Conservation (phyloP, 352 stramenopile genomes). For the Globisporangium alternatum region DNA sequence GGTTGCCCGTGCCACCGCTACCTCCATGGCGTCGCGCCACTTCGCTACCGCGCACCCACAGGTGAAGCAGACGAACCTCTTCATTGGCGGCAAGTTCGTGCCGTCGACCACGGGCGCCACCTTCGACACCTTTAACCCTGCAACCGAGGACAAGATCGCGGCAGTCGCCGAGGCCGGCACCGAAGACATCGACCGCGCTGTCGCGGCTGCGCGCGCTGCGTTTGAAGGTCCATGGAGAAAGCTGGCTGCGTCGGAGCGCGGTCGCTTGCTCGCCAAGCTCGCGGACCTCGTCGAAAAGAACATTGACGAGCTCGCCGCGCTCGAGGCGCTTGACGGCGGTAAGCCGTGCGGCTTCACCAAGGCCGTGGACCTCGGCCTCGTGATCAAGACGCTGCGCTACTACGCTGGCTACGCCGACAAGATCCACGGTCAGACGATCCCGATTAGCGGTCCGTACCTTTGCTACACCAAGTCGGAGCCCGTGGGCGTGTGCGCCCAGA, state of each 20-base stretch:
- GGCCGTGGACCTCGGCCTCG: constrained; percentile 77
- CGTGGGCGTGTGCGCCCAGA: constrained; percentile 85
- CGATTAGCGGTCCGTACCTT: constrained; percentile 41
- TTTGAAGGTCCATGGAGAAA: constrained; percentile 75
- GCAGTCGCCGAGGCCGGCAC: constrained; percentile 53
- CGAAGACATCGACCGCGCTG: constrained; percentile 73
- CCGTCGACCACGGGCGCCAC: constrained; percentile 55
- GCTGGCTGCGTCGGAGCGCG: constrained; percentile 37
- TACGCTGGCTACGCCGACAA: constrained; percentile 91
- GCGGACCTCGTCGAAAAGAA: constrained; percentile 54
- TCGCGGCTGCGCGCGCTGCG: constrained; percentile 57
- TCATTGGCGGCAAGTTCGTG: constrained; percentile 88
- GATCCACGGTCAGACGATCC: constrained; percentile 69
- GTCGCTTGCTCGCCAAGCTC: constrained; percentile 34
- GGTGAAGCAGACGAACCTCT: constrained; percentile 61
- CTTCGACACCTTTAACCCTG: constrained; percentile 82
- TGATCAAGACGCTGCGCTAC: constrained; percentile 87
- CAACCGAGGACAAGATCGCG: constrained; percentile 77
- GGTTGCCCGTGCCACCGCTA: constrained; percentile 16
- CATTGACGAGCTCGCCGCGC: constrained; percentile 51
- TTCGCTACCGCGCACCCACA: constrained; percentile 32
- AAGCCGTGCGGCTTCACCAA: constrained; percentile 88
- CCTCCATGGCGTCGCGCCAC: constrained; percentile 25
- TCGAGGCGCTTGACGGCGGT: constrained; percentile 94
- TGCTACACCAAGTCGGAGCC: constrained; percentile 68